Evolutionary conservation across 768 basidiomycete species (phyloP).

Genomic region (Tephrocybe rancida): DNA sequence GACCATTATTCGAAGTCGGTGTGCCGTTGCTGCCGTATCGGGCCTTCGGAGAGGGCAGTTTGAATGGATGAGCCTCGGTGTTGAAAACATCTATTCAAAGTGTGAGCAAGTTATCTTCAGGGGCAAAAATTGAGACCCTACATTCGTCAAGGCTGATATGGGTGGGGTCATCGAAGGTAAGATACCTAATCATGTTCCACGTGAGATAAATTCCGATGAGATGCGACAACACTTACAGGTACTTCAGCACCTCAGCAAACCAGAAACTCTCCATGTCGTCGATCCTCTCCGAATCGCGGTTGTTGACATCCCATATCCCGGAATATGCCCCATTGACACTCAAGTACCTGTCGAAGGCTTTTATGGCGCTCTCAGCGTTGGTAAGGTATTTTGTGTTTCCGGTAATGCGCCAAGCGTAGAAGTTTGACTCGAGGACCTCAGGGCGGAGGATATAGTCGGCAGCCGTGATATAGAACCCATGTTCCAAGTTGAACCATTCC

Average conservation of each 20-base stretch:
- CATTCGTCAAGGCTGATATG: slow-evolving; percentile 67
- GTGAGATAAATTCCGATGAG: neutral
- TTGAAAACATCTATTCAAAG: slow-evolving; percentile 58
- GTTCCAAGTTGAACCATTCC: slow-evolving; percentile 52
- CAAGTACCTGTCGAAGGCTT: slow-evolving; percentile 60
- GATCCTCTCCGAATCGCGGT: slow-evolving; percentile 37
- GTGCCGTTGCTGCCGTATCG: slow-evolving; percentile 32
- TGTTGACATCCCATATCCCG: slow-evolving; percentile 59
- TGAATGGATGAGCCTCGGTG: slow-evolving; percentile 73
- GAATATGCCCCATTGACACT: slow-evolving; percentile 42
- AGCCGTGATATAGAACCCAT: slow-evolving; percentile 67
- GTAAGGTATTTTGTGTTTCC: slow-evolving; percentile 70
- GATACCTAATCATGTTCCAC: slow-evolving; percentile 42
- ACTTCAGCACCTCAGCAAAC: slow-evolving; percentile 80
- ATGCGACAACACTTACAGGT: slow-evolving; percentile 45
- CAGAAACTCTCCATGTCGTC: slow-evolving; percentile 70
- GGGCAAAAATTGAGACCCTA: slow-evolving; percentile 31
- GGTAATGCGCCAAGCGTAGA: slow-evolving; percentile 76
- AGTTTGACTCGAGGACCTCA: slow-evolving; percentile 80
- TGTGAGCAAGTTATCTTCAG: neutral
- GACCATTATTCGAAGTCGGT: neutral
- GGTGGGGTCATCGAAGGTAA: slow-evolving; percentile 73
- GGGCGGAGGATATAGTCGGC: slow-evolving; percentile 68
- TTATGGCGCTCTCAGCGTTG: slow-evolving; percentile 60
- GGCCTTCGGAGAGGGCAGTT: slow-evolving; percentile 44